Base-by-base conservation (phyloP, 352 stramenopile genomes). In the Aphanomyces euteiches region DNA sequence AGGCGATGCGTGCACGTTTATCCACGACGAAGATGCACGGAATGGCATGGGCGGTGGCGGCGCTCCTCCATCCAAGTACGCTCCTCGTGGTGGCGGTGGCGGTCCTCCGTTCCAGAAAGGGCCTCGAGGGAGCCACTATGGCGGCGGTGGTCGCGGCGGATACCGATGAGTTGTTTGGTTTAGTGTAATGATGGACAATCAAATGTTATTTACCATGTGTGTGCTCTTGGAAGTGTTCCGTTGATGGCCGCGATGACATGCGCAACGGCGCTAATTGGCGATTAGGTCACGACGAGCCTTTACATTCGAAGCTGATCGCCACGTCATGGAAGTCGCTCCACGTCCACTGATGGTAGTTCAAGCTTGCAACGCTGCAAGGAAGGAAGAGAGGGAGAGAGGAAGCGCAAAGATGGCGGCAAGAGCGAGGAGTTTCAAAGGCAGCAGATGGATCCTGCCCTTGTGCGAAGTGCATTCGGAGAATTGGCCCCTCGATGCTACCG, bases 1-100 rank as follows among this genome's bases (percentile, higher is more conserved):
- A 65, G 86, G 86, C 58, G 79, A 73, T 54, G 79, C 72, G 61
- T 94, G 86, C 71, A 76, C 87, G 57, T 94, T 82, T 68, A 71
- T 82, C 40, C 86, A 94, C 77, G 82, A 86, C 39, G 50, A 69
- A 72, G 8, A 50, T 63, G 6, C 57, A 64, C 10, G 63, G 66
- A 47, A 70, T 76, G 72, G 72, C 63, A 28, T 7, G 37, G 74
- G 66, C 10, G 71, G 66, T 65, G 84, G 84, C 56, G 77, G 79
- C 72, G 80, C 43, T n/a, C 10, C 10, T n/a, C 43, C 83, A 69
- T 77, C 77, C 82, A 82, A 81, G 75, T 91, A 89, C 81, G 83
- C 79, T 10, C 76, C 77, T 56, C 75, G 45, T 53, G 45, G 45
- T 53, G 7, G 50, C 6, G 12, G 5, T 34, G 50, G 50, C 36